These are phyloP conservation scores for Melastoma malabathricum DNA, from an alignment of 345 rosid genomes.

Conservation along the genomic window DNA sequence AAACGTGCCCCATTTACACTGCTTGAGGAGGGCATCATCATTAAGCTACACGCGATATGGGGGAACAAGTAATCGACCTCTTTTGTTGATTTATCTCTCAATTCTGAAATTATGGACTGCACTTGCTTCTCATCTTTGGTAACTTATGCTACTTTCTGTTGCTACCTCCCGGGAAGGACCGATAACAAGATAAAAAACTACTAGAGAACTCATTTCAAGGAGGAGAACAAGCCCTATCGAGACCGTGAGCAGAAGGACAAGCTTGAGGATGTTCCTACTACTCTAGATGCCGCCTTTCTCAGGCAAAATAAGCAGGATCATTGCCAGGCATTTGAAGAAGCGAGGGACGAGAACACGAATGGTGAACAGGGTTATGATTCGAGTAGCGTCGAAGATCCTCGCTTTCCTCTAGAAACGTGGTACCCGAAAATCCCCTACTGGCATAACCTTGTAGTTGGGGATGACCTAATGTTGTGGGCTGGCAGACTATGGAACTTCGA, in stretches of 20 bases:
- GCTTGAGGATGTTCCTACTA: constrained; percentile 11
- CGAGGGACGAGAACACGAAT: not conserved
- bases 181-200: constrained; percentile 93
- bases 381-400: constrained; percentile 12
- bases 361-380: not conserved
- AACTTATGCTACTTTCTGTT: not conserved
- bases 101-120: not conserved
- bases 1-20: constrained; percentile 75
- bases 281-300: too few species aligned
- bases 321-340: not conserved
- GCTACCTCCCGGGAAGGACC: constrained; percentile 75
- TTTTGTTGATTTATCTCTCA: not conserved
- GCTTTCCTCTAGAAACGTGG: constrained; percentile 16
- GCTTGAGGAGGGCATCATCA: constrained; percentile 71
- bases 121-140: too few species aligned
- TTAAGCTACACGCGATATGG: constrained; percentile 75
- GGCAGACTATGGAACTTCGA: constrained; percentile 37
- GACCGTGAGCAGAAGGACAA: constrained; percentile 18
- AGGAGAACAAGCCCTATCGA: constrained; percentile 16
- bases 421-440: constrained; percentile 13
- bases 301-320: too few species aligned
- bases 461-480: constrained; percentile 23
- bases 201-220: constrained; percentile 85
- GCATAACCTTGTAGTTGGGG: constrained; percentile 13
- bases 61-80: constrained; percentile 59